Conservation (phyloP, 225 moss, liverwort and hornwort species). For the Pseudisothecium myosuroides region DNA sequence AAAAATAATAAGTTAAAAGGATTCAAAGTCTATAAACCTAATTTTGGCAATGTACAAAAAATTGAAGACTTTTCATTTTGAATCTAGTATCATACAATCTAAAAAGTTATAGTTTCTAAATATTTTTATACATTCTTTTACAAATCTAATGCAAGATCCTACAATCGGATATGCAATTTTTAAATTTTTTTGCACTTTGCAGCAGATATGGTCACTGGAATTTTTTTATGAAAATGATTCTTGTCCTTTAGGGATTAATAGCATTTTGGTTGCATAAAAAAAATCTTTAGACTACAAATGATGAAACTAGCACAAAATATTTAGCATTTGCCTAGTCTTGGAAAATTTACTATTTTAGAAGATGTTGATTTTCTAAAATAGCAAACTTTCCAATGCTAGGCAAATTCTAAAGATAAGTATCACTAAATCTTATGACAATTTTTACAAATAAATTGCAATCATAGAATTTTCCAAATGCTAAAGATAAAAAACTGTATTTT, state of each 20-base stretch:
- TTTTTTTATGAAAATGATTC: neutral
- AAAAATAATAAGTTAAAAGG: neutral
- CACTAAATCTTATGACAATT: neutral
- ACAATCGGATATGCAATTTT: neutral
- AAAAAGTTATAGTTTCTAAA: accelerated
- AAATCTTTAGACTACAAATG: neutral
- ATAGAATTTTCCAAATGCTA: neutral
- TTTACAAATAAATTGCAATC: neutral
- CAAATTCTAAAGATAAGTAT: too few relatives aligned
- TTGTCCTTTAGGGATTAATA: accelerated
- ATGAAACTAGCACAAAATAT: accelerated
- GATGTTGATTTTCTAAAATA: too few relatives aligned
- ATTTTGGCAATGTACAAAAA: too few relatives aligned
- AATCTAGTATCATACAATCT: too few relatives aligned
- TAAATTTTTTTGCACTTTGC: accelerated
- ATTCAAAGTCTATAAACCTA: neutral
- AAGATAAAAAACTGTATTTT: too few relatives aligned
- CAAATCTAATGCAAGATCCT: neutral
- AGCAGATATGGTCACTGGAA: neutral
- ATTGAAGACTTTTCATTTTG: neutral
- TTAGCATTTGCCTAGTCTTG: neutral
- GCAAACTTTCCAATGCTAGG: too few relatives aligned
- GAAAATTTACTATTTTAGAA: neutral
- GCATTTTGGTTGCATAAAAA: neutral
- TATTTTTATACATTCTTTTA: too few relatives aligned